Evolutionary conservation across 805 yeast species (phyloP), one percentile per base, ranked within the genome.

Genomic region (Vanderwaltozyma yarrowii): DNA sequence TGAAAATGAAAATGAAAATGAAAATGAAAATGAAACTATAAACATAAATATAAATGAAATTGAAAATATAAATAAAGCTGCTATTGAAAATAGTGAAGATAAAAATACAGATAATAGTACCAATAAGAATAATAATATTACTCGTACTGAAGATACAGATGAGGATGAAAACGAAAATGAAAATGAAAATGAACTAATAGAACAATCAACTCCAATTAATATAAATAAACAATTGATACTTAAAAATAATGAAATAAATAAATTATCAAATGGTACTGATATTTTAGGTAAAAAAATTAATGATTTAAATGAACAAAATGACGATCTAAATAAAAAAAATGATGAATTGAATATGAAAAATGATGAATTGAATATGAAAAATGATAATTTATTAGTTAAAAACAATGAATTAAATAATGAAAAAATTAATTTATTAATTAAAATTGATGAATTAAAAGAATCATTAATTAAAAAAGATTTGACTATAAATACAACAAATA

Each of bases 131-230:
- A 19, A 24, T 19, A 23, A 18, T n/a, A 15, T 11, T 25, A 26
- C n/a, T 18, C 9, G 23, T 18, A 13, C 20, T 6, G 20, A 21
- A 21, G 9, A 21, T 21, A 21, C 9, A 21, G 9, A 21, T 21
- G 23, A 9, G 9, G 9, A 21, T 12, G 15, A 33, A 17, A 18
- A n/a, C 18, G 21, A 25, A 1, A 17, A n/a, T 18, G 17, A 26
- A n/a, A n/a, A n/a, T 12, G 31, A 15, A 7, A 23, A 21, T 2
- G 17, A 21, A 4, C n/a, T 19, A 5, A n/a, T 35, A n/a, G 38
- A 35, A 14, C 38, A 35, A 30, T 35, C 38, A 18, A 35, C 38
- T 4, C 38, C 38, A 13, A 16, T 35, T 11, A 24, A 35, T 19
- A 15, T 18, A 4, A 35, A 28, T 4, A 23, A 23, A 14, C n/a